Percentiles rank a stretch among this genome's conserved stretches.
These are phyloP conservation scores for Solanum arcanum DNA, from an alignment of 257 asterid species.

Conservation along the genomic window DNA sequence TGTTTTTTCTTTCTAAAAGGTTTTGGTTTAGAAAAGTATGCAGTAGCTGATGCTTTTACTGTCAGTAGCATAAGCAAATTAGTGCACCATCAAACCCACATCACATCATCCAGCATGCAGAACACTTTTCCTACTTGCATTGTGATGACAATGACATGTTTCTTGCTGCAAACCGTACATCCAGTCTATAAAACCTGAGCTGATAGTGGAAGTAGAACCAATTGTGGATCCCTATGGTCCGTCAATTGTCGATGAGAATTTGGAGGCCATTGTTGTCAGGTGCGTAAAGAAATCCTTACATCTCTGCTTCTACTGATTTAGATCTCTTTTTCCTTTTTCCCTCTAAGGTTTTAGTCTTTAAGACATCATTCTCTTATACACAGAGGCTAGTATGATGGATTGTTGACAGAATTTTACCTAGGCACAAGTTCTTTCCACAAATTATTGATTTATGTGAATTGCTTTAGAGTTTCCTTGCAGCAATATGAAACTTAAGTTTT, in stretches of 20 bases:
- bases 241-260: conserved; percentile 55
- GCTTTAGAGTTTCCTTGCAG: background rate
- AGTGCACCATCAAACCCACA: background rate
- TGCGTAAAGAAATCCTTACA: background rate
- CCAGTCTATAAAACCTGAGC: conserved; percentile 70
- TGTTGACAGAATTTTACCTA: background rate
- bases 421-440: background rate
- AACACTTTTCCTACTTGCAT: background rate
- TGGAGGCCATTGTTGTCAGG: conserved; percentile 97
- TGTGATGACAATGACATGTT: conserved; percentile 8
- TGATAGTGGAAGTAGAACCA: conserved; percentile 67
- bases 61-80: background rate
- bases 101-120: background rate
- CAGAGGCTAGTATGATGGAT: background rate
- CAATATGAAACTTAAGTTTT: background rate
- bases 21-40: background rate
- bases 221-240: conserved; percentile 90
- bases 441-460: background rate
- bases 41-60: background rate
- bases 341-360: background rate
- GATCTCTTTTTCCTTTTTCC: background rate
- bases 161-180: conserved; percentile 2
- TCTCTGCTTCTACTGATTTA: background rate
- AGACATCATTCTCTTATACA: background rate
- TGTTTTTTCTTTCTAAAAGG: background rate